Conservation (phyloP, 1,284 basidiomycete genomes). For the Taiwanofungus camphoratus region DNA sequence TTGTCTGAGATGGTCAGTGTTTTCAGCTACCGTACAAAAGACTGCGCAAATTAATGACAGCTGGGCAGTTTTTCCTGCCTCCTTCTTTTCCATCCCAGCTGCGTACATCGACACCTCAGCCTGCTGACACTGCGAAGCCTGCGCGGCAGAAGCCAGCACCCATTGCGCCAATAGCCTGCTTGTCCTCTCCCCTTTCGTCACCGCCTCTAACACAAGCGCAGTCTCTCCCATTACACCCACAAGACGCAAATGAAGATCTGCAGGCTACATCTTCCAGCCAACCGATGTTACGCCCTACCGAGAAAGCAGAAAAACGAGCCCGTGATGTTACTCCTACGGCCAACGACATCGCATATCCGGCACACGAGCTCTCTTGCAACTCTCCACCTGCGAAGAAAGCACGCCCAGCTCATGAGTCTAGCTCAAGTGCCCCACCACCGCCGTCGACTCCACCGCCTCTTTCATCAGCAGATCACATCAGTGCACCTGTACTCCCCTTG, state of each 20-base stretch:
- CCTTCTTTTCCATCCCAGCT: slow-evolving; percentile 36
- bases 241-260: background rate
- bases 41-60: slow-evolving; percentile 8
- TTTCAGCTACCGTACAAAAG: slow-evolving; percentile 22
- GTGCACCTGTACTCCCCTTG: slow-evolving; percentile 14
- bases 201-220: slow-evolving; percentile 14
- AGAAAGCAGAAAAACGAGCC: slow-evolving; percentile 15
- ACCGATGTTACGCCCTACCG: slow-evolving; percentile 9
- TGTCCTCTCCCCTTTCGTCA: slow-evolving; percentile 21
- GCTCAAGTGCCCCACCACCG: slow-evolving; percentile 18
- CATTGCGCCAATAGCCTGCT: slow-evolving; percentile 21
- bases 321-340: slow-evolving; percentile 15
- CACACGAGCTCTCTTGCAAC: slow-evolving; percentile 1
- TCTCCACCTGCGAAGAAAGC: slow-evolving; percentile 18
- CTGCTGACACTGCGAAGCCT: slow-evolving; percentile 1
- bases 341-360: slow-evolving; percentile 9
- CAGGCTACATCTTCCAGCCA: slow-evolving; percentile 18
- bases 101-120: slow-evolving; percentile 32
- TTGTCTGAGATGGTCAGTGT: slow-evolving; percentile 25
- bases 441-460: slow-evolving; percentile 23
- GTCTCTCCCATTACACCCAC: slow-evolving; percentile 1
- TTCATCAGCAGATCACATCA: slow-evolving; percentile 6
- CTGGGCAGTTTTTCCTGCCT: slow-evolving; percentile 27
- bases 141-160: slow-evolving; percentile 25
- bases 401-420: slow-evolving; percentile 13